Evolutionary conservation across 176 grass and related monocot genomes (phyloP).

Genomic region (Lolium rigidum): DNA sequence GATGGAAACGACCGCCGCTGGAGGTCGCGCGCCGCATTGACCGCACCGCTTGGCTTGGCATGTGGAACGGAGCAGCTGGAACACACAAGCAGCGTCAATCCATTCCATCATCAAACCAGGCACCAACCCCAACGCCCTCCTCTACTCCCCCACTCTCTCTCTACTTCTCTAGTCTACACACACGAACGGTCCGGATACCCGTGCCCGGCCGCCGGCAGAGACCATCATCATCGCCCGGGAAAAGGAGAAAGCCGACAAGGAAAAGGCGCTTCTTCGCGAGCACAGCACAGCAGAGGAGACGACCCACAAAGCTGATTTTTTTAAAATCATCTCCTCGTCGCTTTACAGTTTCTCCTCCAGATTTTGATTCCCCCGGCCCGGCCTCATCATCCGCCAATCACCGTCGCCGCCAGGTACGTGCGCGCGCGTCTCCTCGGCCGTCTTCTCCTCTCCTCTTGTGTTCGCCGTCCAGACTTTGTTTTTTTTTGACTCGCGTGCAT

Average conservation of each 20-base stretch:
- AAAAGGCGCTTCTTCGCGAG: neutral
- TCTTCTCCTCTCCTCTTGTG: no score
- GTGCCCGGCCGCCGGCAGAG: neutral
- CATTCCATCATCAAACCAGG: neutral
- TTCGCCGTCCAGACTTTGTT: neutral
- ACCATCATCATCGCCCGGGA: neutral
- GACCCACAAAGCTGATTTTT: neutral
- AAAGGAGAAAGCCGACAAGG: neutral
- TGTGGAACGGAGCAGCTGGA: neutral
- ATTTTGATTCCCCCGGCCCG: neutral
- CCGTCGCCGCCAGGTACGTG: slow-evolving; percentile 1
- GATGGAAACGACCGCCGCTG: no score
- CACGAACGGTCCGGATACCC: neutral
- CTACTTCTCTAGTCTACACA: neutral
- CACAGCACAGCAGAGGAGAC: neutral
- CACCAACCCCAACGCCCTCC: neutral
- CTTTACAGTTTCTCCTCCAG: neutral
- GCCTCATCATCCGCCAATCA: neutral
- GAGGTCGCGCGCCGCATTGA: neutral
- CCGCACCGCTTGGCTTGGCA: no score
- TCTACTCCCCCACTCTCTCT: neutral
- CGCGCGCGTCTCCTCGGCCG: neutral
- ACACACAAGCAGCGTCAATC: neutral
- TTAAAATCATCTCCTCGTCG: no score
- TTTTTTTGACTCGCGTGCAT: neutral